Evolutionary conservation across 169 alveolate species (phyloP), one percentile per base, ranked within the genome.

Genomic region (Theileria orientalis): DNA sequence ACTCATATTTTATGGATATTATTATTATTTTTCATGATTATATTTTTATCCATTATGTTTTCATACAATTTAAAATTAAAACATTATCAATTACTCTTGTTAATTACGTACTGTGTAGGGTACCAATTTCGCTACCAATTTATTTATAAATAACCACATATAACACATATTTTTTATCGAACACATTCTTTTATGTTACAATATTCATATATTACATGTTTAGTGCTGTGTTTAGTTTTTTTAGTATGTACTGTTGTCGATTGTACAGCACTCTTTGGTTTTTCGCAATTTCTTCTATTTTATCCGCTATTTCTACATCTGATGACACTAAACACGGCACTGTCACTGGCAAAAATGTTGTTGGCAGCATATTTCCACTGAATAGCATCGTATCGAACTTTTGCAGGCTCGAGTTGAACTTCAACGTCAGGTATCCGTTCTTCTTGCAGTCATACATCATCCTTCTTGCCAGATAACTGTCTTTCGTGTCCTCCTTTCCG

Each of bases 361-460:
- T 62, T 11, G 86, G 86, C 46, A 70, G 25, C 74, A 61, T 62
- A 47, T 69, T 71, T 21, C 86, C 76, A 14, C 83, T 67, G 30
- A 70, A 78, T 25, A 78, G 51, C 86, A 78, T 78, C n/a, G 86
- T 78, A 49, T 78, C 86, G 51, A 78, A 78, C 13, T 82, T 73
- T 49, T 78, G 86, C 33, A 57, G 47, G 30, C 27, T 41, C 11
- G 83, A 57, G 47, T 37, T 46, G 1, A 78, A 35, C 30, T 56
- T 73, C 46, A 78, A 49, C 44, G 67, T 33, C 40, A 78, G 6
- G 23, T 25, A 19, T 19, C 86, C 86, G 13, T 49, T 56, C 19
- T 59, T 35, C 2, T 27, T 27, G 40, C 83, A 68, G 32, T 78
- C 86, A 1, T 8, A 1, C 40, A 69, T 8, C 49, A 78, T 25